Evolutionary conservation across 2,329 filamentous ascomycete species (phyloP).

Genomic region (Sporothrix protearum): DNA sequence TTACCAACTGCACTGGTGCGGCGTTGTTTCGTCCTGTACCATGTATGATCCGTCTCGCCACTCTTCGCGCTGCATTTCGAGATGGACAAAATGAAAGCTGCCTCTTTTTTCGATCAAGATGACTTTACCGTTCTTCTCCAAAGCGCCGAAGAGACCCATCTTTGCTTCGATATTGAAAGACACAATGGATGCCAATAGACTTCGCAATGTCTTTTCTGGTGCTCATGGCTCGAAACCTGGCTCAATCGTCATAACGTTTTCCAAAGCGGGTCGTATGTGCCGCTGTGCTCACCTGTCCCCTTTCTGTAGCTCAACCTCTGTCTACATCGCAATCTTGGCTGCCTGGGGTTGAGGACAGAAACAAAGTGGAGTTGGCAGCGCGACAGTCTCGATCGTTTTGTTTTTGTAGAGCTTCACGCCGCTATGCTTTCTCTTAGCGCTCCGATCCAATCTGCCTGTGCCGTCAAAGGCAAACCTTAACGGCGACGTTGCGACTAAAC

Average conservation of each 20-base stretch:
- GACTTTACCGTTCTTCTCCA: background rate
- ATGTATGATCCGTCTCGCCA: background rate
- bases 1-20: background rate
- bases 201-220: background rate
- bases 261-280: constrained; percentile 23
- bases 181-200: too few relatives aligned
- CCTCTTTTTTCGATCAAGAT: background rate
- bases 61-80: background rate
- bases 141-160: background rate
- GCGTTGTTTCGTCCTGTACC: background rate
- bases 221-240: too few relatives aligned
- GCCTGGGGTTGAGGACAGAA: background rate
- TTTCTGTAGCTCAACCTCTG: background rate
- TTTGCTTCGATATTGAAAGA: too few relatives aligned
- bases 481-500: background rate
- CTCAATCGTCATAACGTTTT: background rate
- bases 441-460: background rate
- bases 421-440: background rate
- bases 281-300: background rate
- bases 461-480: constrained; percentile 8
- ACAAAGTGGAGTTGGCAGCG: background rate
- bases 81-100: background rate
- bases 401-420: background rate
- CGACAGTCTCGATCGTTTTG: background rate
- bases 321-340: background rate